These are phyloP conservation scores for Lentinula detonsa DNA, from an alignment of 768 basidiomycete genomes.

Conservation along the genomic window DNA sequence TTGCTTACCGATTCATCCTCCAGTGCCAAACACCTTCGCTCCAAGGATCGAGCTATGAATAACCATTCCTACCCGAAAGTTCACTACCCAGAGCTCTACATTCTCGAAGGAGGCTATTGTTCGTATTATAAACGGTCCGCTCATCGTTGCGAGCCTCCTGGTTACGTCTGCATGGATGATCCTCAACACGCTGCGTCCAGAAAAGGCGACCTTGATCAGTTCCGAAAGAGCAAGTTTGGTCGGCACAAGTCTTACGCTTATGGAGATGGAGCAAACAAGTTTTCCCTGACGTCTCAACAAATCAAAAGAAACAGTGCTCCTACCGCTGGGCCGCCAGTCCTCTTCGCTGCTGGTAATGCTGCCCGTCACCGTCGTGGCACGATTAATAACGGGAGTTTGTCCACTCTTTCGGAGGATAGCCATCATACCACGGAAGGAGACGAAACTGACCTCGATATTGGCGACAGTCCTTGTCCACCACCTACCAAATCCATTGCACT, in stretches of 20 bases:
- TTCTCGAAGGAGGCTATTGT: conserved; percentile 95
- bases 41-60: conserved; percentile 85
- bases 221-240: conserved; percentile 83
- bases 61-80: conserved; percentile 87
- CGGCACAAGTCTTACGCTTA: conserved; percentile 91
- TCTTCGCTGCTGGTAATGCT: conserved; percentile 67
- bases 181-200: conserved; percentile 76
- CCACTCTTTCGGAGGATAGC: conserved; percentile 64
- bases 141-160: conserved; percentile 69
- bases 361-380: conserved; percentile 59
- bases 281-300: conserved; percentile 28
- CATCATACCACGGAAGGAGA: conserved; percentile 57
- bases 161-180: conserved; percentile 94
- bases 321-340: conserved; percentile 36
- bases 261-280: conserved; percentile 60
- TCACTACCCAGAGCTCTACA: conserved; percentile 94
- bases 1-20: background rate
- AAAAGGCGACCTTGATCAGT: conserved; percentile 83
- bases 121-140: conserved; percentile 72
- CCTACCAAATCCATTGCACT: conserved; percentile 51
- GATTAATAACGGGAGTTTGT: conserved; percentile 29
- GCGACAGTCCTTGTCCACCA: conserved; percentile 86
- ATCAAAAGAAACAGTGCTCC: conserved; percentile 68
- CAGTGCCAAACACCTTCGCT: conserved; percentile 91
- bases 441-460: conserved; percentile 72